Base-by-base conservation (phyloP, 1,139 yeast species). In the Yamadazyma pseudoaaseri region DNA sequence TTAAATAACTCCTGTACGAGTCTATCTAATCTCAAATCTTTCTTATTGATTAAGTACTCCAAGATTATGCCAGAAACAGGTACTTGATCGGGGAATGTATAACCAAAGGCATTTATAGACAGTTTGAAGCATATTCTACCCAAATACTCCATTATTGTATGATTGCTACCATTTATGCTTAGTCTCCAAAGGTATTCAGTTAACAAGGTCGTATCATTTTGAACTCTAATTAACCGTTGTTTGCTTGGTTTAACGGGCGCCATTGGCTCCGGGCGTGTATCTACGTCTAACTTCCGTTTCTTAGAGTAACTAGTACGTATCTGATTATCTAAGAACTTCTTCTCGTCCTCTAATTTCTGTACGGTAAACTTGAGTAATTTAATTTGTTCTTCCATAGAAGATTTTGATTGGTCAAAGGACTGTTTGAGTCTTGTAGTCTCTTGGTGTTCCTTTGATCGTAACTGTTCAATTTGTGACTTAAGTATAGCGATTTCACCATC, bases 401-500 rank as follows among this genome's bases (percentile, higher is more conserved):
- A 49, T 34, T 64, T 51, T 9, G 56, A 42, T 16, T 44, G 43
- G 2, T 56, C 50, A 35, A 62, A 66, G 3, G 64, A 51, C 4
- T 58, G 58, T 30, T 62, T 60, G 30, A 81, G 44, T 16, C 65
- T 63, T 13, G 53, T 54, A n/a, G 71, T 55, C 43, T 74, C 79
- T 3, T 62, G 58, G 3, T 59, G 63, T 35, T 72, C 73, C 27
- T 59, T 69, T 20, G 56, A 54, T 33, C 75, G 76, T 8, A 75
- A 49, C 32, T 71, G 70, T 13, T 70, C 60, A 30, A 86, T 58
- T 47, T 82, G 86, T 13, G 82, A 78, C 37, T 90, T 63, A 16
- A 87, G 65, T 24, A 86, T 80, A 8, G 94, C 80, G 20, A 84
- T 78, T 49, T 87, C 95, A 3, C 96, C 96, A 43, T 73, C 81